Conservation (phyloP, 345 rosid species). For the Lepidium aucheri region DNA sequence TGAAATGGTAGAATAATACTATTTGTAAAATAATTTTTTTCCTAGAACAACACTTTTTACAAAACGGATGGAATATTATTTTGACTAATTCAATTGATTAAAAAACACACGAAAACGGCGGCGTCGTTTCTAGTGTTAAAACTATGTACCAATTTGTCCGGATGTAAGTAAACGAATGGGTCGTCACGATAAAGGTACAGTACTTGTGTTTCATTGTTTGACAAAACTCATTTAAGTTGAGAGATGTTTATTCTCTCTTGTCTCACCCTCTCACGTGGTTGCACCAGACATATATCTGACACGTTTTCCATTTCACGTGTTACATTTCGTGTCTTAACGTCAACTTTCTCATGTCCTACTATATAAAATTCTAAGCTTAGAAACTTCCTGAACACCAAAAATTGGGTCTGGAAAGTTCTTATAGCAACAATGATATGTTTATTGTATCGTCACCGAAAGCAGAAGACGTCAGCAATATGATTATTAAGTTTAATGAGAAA, state of each 20-base stretch:
- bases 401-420: background rate
- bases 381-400: constrained; percentile 19
- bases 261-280: constrained; percentile 15
- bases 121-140: too few relatives aligned
- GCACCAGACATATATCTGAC: constrained; percentile 19
- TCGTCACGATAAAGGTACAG: constrained; percentile 18
- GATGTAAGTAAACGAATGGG: background rate
- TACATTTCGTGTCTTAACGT: background rate
- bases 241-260: background rate
- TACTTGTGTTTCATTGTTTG: background rate
- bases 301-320: too few relatives aligned
- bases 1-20: too few relatives aligned
- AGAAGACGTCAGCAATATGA: constrained; percentile 15
- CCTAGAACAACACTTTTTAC: too few relatives aligned
- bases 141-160: background rate
- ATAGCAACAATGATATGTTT: constrained; percentile 1
- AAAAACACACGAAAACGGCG: too few relatives aligned
- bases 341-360: too few relatives aligned
- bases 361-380: too few relatives aligned
- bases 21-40: too few relatives aligned
- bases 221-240: background rate
- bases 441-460: constrained; percentile 25
- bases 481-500: constrained; percentile 1
- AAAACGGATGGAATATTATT: too few relatives aligned
- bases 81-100: too few relatives aligned